A percentile compares a stretch with the other conserved stretches of the same genome.
Conservation (phyloP, 768 basidiomycete genomes). For the Boletus pseudo-olivaceus region DNA sequence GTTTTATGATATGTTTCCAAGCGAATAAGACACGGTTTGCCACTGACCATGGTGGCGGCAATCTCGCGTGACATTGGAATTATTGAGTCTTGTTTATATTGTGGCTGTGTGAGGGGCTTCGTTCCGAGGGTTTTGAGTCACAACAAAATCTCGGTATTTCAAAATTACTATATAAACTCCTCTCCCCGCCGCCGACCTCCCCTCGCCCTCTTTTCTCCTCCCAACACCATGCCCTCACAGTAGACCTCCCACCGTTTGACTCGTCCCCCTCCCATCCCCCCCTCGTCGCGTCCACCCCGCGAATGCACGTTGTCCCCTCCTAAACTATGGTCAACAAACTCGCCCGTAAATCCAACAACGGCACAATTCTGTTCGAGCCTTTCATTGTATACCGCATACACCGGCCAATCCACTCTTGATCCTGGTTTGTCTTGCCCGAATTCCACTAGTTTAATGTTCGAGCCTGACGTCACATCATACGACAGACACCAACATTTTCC, state of each 20-base stretch:
- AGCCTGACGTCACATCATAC: constrained; percentile 9
- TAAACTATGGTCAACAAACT: constrained; percentile 81
- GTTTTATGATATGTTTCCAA: constrained; percentile 5
- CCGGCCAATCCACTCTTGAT: constrained; percentile 35
- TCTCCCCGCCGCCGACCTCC: constrained; percentile 20
- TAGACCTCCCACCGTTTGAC: constrained; percentile 8
- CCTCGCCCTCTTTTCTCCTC: constrained; percentile 22
- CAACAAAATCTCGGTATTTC: constrained; percentile 27
- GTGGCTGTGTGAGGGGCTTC: constrained; percentile 31
- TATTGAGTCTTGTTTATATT: constrained; percentile 23
- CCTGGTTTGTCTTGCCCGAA: constrained; percentile 19
- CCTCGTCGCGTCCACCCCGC: constrained; percentile 23
- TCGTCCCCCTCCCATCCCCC: constrained; percentile 12
- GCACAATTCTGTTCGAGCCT: constrained; percentile 83
- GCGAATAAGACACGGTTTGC: too few species aligned
- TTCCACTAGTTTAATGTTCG: background rate
- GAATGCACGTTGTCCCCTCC: constrained; percentile 28
- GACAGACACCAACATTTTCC: constrained; percentile 17
- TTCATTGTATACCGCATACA: constrained; percentile 88
- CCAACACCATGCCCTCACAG: constrained; percentile 40
- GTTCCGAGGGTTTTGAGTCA: constrained; percentile 35
- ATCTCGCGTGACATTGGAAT: constrained; percentile 22
- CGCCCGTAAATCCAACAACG: constrained; percentile 77
- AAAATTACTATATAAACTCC: constrained; percentile 45
- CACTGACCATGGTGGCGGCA: constrained; percentile 14